Conservation (phyloP, 305 asterid genomes). For the Petunia hybrid region DNA sequence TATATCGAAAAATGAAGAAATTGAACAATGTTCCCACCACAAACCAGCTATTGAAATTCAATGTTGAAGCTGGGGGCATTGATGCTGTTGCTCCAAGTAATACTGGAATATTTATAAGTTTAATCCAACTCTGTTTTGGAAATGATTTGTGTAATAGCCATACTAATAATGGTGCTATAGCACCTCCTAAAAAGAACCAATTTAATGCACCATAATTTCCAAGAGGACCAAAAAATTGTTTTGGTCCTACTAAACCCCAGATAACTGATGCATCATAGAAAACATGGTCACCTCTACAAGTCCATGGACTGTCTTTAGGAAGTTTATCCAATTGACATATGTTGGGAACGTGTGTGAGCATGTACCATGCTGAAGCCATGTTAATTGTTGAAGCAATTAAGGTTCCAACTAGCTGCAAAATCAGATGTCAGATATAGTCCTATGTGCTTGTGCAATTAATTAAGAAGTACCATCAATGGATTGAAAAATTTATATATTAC, state of each 20-base stretch:
- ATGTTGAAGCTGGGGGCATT: slow-evolving; percentile 71
- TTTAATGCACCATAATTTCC: slow-evolving; percentile 71
- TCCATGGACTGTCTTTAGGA: slow-evolving; percentile 73
- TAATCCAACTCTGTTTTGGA: slow-evolving; percentile 63
- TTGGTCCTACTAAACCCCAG: slow-evolving; percentile 86
- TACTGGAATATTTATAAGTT: slow-evolving; percentile 65
- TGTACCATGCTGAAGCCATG: slow-evolving; percentile 64
- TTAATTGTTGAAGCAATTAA: slow-evolving; percentile 70
- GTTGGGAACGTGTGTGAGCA: slow-evolving; percentile 53
- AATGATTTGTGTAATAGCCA: slow-evolving; percentile 61
- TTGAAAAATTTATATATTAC: too few species aligned
- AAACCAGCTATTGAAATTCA: slow-evolving; percentile 81
- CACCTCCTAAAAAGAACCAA: slow-evolving; percentile 72
- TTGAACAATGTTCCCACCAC: slow-evolving; percentile 61
- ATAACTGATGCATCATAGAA: slow-evolving; percentile 82
- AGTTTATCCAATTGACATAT: slow-evolving; percentile 64
- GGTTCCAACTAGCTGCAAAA: slow-evolving; percentile 61
- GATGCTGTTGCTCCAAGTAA: slow-evolving; percentile 58
- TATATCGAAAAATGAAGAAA: slow-evolving; percentile 55
- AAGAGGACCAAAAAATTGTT: slow-evolving; percentile 57
- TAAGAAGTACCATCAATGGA: too few species aligned
- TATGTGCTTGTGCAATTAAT: too few species aligned
- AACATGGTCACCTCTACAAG: slow-evolving; percentile 63
- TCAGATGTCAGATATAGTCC: neutral
- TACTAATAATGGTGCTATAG: slow-evolving; percentile 55